Percentiles rank a stretch among this genome's conserved stretches.
These are phyloP conservation scores for Penicillium hesseltinei DNA, from an alignment of 2,329 filamentous ascomycete species.

Conservation along the genomic window DNA sequence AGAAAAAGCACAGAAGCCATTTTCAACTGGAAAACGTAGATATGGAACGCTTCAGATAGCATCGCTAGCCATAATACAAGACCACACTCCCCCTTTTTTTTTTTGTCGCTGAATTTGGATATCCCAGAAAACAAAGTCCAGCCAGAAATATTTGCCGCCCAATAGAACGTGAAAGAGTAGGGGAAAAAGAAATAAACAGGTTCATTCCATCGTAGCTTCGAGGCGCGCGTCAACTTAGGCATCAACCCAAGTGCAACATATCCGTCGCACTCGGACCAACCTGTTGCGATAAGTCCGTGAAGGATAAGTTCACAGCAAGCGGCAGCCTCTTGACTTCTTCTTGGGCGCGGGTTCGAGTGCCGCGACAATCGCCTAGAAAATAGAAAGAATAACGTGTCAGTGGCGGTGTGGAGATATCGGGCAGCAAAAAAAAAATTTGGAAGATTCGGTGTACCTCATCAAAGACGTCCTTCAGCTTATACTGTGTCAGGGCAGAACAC, in stretches of 20 bases:
- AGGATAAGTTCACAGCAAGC: slow-evolving; percentile 58
- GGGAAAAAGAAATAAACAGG: slow-evolving; percentile 21
- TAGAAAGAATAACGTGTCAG: slow-evolving; percentile 9
- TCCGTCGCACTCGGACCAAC: slow-evolving; percentile 12
- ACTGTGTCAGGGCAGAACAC: slow-evolving; percentile 96
- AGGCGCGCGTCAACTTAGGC: slow-evolving; percentile 10
- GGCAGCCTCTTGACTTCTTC: slow-evolving; percentile 69
- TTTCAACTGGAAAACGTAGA: slow-evolving; percentile 11
- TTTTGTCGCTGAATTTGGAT: slow-evolving; percentile 13
- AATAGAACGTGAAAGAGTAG: slow-evolving; percentile 13
- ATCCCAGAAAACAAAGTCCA: slow-evolving; percentile 16
- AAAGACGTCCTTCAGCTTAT: slow-evolving; percentile 98
- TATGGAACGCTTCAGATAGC: slow-evolving; percentile 17
- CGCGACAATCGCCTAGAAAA: slow-evolving; percentile 80
- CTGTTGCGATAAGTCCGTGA: slow-evolving; percentile 11
- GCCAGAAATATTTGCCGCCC: slow-evolving; percentile 15
- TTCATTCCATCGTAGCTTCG: slow-evolving; percentile 30
- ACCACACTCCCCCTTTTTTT: background rate
- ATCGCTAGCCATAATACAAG: slow-evolving; percentile 17
- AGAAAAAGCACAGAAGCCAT: slow-evolving; percentile 5
- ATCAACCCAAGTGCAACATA: slow-evolving; percentile 4
- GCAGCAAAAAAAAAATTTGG: slow-evolving; percentile 2
- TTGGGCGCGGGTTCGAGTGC: slow-evolving; percentile 84
- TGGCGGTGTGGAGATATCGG: background rate
- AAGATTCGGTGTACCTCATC: slow-evolving; percentile 69